phyloP scores from a whole-genome alignment of 192 early-diverging fungal genomes.

The Coemansia biformis region DNA sequence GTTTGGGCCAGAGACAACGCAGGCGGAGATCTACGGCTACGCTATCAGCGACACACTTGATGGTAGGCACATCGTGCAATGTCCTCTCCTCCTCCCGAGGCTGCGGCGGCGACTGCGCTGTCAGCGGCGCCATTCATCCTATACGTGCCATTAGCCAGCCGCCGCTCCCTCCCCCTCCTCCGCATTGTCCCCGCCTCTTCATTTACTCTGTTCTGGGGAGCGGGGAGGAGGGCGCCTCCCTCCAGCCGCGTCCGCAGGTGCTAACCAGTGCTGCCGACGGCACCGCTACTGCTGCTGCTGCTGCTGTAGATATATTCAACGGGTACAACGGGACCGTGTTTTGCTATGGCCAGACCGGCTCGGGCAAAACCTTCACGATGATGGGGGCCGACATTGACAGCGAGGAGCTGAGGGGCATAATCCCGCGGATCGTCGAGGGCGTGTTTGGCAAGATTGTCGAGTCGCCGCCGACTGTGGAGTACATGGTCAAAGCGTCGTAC shows the following conservation, averaged over 20 bases:
- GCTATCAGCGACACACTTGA: slow-evolving; percentile 88
- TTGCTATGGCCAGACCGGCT: slow-evolving; percentile 98
- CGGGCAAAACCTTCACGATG: slow-evolving; percentile 96
- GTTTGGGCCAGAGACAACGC: slow-evolving; percentile 78
- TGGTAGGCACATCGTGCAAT: slow-evolving; percentile 53
- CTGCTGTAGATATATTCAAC: slow-evolving; percentile 72
- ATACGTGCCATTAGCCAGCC: neutral
- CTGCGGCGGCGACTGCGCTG: no score
- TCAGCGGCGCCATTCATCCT: no score
- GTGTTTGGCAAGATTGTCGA: slow-evolving; percentile 90
- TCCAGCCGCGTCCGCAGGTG: no score
- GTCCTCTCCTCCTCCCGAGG: no score
- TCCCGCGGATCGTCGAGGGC: slow-evolving; percentile 93
- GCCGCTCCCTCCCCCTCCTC: neutral
- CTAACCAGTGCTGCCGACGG: no score
- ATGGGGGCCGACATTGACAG: slow-evolving; percentile 96
- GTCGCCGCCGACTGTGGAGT: slow-evolving; percentile 90
- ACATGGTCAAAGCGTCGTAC: slow-evolving; percentile 97
- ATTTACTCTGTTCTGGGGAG: no score
- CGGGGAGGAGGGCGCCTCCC: no score
- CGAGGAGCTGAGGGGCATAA: slow-evolving; percentile 86
- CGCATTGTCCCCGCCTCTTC: no score
- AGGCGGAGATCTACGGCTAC: slow-evolving; percentile 86
- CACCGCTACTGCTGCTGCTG: no score
- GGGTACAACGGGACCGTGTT: slow-evolving; percentile 99